Conservation (phyloP, 495 filamentous ascomycete species). For the Xylaria grammica region DNA sequence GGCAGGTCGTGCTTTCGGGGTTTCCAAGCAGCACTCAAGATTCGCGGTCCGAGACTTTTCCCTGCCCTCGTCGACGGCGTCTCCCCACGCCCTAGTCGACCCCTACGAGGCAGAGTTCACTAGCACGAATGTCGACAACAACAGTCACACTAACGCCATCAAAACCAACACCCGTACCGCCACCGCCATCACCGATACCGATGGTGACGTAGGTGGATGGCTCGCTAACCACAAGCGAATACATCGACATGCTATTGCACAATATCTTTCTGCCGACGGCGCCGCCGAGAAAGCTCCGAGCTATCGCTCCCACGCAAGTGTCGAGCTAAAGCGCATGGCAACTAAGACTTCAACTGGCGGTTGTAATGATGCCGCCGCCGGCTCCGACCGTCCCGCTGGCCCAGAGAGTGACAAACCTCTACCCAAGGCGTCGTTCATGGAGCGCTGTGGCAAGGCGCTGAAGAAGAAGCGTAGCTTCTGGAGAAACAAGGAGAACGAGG, state of each 20-base stretch:
- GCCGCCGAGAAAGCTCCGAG: not conserved
- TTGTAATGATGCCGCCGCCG: not conserved
- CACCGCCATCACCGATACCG: not conserved
- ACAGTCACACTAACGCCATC: not conserved
- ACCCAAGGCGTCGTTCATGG: slow-evolving; percentile 5
- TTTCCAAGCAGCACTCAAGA: not conserved
- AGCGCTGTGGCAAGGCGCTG: slow-evolving; percentile 12
- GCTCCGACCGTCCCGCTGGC: not conserved
- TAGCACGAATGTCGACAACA: not conserved
- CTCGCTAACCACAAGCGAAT: not conserved
- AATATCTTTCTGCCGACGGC: not conserved
- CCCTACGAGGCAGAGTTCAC: slow-evolving; percentile 1
- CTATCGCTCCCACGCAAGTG: not conserved
- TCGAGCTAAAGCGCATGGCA: not conserved
- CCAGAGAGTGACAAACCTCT: not conserved
- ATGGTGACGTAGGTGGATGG: slow-evolving; percentile 5
- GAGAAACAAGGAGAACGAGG: not conserved
- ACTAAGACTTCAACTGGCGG: not conserved
- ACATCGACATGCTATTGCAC: slow-evolving; percentile 5
- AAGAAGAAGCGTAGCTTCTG: slow-evolving; percentile 19
- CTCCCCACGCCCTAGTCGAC: not conserved
- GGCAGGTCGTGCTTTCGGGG: not conserved
- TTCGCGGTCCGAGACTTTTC: slow-evolving; percentile 10
- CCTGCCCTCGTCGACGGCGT: not conserved
- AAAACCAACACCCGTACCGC: not conserved